phyloP scores from a whole-genome alignment of 257 asterid genomes.

The Thymus quinquecostatus region DNA sequence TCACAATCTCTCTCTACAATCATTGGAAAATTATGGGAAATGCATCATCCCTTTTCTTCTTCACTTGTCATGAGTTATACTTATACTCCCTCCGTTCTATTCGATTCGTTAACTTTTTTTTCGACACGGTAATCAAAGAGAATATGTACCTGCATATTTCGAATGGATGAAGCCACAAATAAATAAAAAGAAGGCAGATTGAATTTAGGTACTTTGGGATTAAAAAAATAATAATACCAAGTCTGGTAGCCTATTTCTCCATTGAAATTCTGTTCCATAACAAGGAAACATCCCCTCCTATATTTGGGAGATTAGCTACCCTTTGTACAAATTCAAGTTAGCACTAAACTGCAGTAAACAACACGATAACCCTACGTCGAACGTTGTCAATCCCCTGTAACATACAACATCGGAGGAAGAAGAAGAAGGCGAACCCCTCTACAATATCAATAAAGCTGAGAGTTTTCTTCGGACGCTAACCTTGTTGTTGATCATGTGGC shows the following conservation, averaged over 20 bases:
- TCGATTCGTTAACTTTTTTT: too few relatives aligned
- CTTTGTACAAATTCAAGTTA: constrained; percentile 55
- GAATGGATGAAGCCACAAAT: not conserved
- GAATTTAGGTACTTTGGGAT: constrained; percentile 20
- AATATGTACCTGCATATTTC: not conserved
- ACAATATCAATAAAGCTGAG: not conserved
- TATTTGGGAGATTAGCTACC: constrained; percentile 32
- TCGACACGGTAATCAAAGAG: too few relatives aligned
- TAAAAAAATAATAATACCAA: constrained; percentile 19
- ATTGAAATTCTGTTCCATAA: constrained; percentile 26
- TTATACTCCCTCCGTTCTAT: too few relatives aligned
- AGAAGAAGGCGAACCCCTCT: not conserved
- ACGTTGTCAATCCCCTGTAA: constrained; percentile 12
- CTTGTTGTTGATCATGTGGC: constrained; percentile 39
- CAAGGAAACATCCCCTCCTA: constrained; percentile 13
- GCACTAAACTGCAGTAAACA: constrained; percentile 40
- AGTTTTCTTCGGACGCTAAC: constrained; percentile 10
- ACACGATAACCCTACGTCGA: constrained; percentile 34
- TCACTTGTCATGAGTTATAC: too few relatives aligned
- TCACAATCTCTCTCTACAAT: too few relatives aligned
- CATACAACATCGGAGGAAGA: constrained; percentile 1
- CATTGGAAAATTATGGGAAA: too few relatives aligned
- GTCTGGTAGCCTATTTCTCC: constrained; percentile 38
- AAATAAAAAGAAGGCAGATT: constrained; percentile 9
- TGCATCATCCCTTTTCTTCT: too few relatives aligned